A percentile compares a stretch with the other conserved stretches of the same genome.
phyloP scores from a whole-genome alignment of 495 filamentous ascomycete genomes.

The Chlorociboria aeruginascens region DNA sequence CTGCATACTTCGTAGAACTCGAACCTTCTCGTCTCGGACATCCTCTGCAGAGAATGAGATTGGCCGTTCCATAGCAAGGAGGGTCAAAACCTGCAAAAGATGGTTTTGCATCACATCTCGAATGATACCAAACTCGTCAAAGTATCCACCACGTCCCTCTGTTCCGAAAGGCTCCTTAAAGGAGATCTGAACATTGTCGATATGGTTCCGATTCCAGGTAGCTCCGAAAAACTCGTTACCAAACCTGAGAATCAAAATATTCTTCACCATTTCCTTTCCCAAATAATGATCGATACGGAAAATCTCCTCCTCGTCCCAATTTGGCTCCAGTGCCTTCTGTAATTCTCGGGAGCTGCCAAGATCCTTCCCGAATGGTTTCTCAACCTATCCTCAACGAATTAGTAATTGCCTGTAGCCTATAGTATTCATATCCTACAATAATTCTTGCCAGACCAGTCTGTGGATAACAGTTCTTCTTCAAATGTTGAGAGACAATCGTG shows the following conservation, averaged over 20 bases:
- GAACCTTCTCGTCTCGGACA: slow-evolving; percentile 97
- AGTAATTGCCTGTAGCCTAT: not conserved
- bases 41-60: slow-evolving; percentile 98
- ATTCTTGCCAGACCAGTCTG: slow-evolving; percentile 78
- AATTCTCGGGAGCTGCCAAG: slow-evolving; percentile 86
- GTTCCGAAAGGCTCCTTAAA: slow-evolving; percentile 99
- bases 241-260: slow-evolving; percentile 95
- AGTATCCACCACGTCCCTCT: slow-evolving; percentile 98
- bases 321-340: slow-evolving; percentile 87
- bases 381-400: slow-evolving; percentile 46
- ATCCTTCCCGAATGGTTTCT: slow-evolving; percentile 99
- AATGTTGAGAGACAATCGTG: slow-evolving; percentile 89
- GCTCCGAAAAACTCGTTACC: slow-evolving; percentile 99
- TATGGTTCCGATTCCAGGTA: slow-evolving; percentile 98
- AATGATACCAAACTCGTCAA: slow-evolving; percentile 99
- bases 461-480: slow-evolving; percentile 96
- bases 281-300: slow-evolving; percentile 99
- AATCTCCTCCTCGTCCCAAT: slow-evolving; percentile 99
- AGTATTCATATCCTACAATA: slow-evolving; percentile 52
- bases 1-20: slow-evolving; percentile 86
- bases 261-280: slow-evolving; percentile 99
- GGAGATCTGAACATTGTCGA: slow-evolving; percentile 96
- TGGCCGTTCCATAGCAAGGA: slow-evolving; percentile 96
- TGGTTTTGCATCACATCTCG: slow-evolving; percentile 99
- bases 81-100: slow-evolving; percentile 87